Evolutionary conservation across 2,329 filamentous ascomycete species (phyloP), one percentile per base, ranked within the genome.

Genomic region (Xylariaceae sp.): DNA sequence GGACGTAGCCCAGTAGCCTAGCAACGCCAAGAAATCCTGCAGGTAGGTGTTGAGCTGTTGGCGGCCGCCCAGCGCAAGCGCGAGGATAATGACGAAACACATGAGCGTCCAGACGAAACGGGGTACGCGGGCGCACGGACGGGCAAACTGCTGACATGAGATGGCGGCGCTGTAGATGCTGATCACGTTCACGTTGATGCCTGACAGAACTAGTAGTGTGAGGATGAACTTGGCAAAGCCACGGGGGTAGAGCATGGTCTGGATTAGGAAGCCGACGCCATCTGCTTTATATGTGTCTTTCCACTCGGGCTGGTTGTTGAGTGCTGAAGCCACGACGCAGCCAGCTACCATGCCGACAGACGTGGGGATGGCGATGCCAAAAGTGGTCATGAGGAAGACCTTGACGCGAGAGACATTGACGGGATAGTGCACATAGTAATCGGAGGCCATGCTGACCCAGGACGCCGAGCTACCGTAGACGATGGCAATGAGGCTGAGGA

Each of bases 1-100:
- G 10, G 70, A 71, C 0, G 76, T 80, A 57, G 73, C 75, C 76
- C 77, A 81, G 64, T 81, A 81, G 6, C 77, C 77, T 4, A 81
- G 67, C 26, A 80, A 67, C 4, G 72, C 72, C 15, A 81, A 62
- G 63, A 81, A 79, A 57, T 80, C 75, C 57, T 78, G 64, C 1
- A 81, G 66, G 33, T 77, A 75, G 1, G 61, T 64, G 40, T 75
- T 69, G 7, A 81, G 71, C 52, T 77, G 59, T 46, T 79, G 68
- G 16, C 71, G 69, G 33, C 73, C 73, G n/a, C 68, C 72, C 20
- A 81, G 68, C 3, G 73, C 75, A 5, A 81, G 67, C 13, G 72
- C 66, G 15, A 81, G 67, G 52, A 80, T 75, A 46, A 69, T 71
- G 15, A 69, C 70, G 57, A 80, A 79, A 62, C 73, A 73, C 26